These are phyloP conservation scores for Stentor coeruleus DNA, from an alignment of 73 alveolate genomes.

Conservation along the genomic window DNA sequence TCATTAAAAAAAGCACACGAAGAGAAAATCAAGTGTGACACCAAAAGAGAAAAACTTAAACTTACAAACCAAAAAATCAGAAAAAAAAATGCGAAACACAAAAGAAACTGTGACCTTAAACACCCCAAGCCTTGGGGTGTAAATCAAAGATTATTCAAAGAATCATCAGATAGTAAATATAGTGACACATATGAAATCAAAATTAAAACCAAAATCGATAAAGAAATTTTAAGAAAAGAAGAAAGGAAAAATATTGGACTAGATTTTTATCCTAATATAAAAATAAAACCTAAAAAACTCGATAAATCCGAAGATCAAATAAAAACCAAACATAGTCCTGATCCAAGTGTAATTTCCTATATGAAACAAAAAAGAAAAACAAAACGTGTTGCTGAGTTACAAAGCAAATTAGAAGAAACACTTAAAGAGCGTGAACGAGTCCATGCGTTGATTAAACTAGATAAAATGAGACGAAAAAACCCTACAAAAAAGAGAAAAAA, in stretches of 20 bases:
- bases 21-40: background rate
- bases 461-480: background rate
- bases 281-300: background rate
- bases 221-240: background rate
- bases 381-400: too few relatives aligned
- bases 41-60: background rate
- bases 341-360: background rate
- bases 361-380: background rate
- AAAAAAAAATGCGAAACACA: background rate
- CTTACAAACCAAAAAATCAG: background rate
- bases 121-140: background rate
- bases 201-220: background rate
- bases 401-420: background rate
- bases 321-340: background rate
- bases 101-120: background rate
- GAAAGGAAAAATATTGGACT: background rate
- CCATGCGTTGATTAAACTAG: background rate
- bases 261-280: background rate
- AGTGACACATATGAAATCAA: background rate
- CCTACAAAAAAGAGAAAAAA: too few relatives aligned
- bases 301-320: background rate
- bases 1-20: background rate
- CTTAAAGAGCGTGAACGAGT: background rate
- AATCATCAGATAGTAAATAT: background rate
- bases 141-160: too few relatives aligned